These are phyloP conservation scores for Microbotryum intermedium DNA, from an alignment of 1,284 basidiomycete genomes.

Conservation along the genomic window DNA sequence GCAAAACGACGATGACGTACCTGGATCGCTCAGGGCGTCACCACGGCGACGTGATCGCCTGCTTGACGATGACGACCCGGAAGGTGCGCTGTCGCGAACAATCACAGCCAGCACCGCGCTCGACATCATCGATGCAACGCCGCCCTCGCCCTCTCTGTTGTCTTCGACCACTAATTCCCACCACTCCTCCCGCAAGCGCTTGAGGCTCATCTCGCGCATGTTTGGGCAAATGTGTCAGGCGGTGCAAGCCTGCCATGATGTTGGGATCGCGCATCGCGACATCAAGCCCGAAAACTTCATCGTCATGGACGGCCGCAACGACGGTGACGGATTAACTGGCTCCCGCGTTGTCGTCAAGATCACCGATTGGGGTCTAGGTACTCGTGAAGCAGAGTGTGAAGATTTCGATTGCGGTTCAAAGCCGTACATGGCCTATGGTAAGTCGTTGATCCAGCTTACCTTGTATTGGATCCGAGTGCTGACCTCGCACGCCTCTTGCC, in stretches of 20 bases:
- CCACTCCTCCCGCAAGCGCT: constrained; percentile 70
- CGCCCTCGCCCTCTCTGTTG: constrained; percentile 86
- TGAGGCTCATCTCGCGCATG: constrained; percentile 91
- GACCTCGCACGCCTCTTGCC: neutral
- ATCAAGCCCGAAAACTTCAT: constrained; percentile 72
- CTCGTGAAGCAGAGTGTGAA: constrained; percentile 73
- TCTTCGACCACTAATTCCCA: constrained; percentile 66
- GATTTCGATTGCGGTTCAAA: constrained; percentile 99
- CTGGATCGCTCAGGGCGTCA: no score
- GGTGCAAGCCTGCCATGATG: constrained; percentile 88
- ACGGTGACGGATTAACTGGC: constrained; percentile 35
- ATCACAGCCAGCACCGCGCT: constrained; percentile 24
- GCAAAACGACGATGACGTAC: constrained; percentile 31
- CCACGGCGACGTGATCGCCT: neutral
- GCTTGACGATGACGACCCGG: constrained; percentile 14
- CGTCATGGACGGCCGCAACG: constrained; percentile 50
- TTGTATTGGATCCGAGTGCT: neutral
- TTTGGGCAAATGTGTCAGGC: constrained; percentile 98
- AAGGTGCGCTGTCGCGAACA: constrained; percentile 18
- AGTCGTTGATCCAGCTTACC: constrained; percentile 33
- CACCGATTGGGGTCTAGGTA: constrained; percentile 93
- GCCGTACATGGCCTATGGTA: constrained; percentile 96
- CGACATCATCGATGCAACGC: constrained; percentile 50
- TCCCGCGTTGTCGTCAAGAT: constrained; percentile 65
- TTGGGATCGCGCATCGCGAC: constrained; percentile 87